phyloP scores from a whole-genome alignment of 140 eudicot genomes.

The Artemisia princeps region DNA sequence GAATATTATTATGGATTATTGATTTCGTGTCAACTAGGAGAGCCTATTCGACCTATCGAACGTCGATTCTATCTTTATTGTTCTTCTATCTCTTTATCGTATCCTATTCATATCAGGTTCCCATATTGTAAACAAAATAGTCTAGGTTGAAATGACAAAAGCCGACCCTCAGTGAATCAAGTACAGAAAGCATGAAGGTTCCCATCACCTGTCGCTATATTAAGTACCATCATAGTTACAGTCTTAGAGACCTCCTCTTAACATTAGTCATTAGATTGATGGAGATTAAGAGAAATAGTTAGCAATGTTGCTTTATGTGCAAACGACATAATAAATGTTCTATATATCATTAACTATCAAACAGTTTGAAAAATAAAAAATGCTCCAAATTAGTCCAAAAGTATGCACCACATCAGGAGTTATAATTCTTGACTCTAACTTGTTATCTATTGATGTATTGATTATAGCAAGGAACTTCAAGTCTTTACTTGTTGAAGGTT shows the following conservation, averaged over 20 bases:
- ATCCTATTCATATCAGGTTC: too few species aligned
- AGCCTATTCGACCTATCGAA: too few species aligned
- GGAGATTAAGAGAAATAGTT: neutral
- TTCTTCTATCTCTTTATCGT: too few species aligned
- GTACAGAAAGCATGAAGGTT: too few species aligned
- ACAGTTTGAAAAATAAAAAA: neutral
- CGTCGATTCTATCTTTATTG: too few species aligned
- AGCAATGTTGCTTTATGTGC: constrained; percentile 10
- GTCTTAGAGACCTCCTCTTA: constrained; percentile 16
- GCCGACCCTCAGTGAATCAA: too few species aligned
- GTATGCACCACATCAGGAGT: constrained; percentile 5
- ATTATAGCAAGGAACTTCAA: neutral
- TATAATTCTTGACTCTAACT: neutral
- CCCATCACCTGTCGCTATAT: neutral
- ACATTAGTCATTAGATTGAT: constrained; percentile 7
- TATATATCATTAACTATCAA: neutral
- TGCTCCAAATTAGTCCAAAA: neutral
- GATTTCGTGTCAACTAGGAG: too few species aligned
- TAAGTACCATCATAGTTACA: constrained; percentile 12
- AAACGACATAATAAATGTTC: neutral
- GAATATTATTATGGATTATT: too few species aligned
- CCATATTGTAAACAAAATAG: too few species aligned
- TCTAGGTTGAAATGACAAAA: too few species aligned
- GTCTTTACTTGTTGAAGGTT: constrained; percentile 1
- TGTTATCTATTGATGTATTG: neutral